Evolutionary conservation across 305 asterid genomes (phyloP), one percentile per base, ranked within the genome.

Genomic region (Fraxinus dipetala): DNA sequence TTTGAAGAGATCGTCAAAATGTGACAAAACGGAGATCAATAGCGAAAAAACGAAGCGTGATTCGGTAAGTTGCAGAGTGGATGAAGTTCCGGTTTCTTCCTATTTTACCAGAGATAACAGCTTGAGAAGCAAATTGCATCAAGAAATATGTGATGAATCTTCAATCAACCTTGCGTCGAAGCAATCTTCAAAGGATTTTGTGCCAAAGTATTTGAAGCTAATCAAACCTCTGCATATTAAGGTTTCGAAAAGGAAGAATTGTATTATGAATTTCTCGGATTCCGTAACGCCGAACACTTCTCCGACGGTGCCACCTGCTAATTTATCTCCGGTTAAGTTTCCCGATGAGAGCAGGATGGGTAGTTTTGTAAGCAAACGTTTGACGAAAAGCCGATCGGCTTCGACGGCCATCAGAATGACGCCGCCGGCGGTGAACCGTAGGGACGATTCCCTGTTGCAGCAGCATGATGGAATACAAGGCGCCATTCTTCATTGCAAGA

Each of bases 91-190:
- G 38, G 80, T 76, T 0, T 85, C 65, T 14, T 85, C 91, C 32
- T 67, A 70, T 79, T 80, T 88, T 56, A 69, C 90, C 1, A 81
- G 94, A 72, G 97, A 91, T 22, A 89, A 90, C 86, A 94, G 97
- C 80, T 84, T 94, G 90, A 89, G 95, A 80, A 93, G 92, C 87
- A 92, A 91, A 84, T 76, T 95, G 81, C 84, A 86, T 83, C 76
- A 73, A 28, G 98, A 91, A 5, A 86, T 80, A 22, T 28, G 75
- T 28, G 88, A 85, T 1, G 91, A 88, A 1, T 67, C 82, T 18
- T 77, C 91, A 0, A 43, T 78, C 10, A 82, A 78, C 73, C 81
- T 80, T 20, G 70, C 89, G 30, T 56, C 89, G 2, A 90, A 82
- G 84, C 87, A 89, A 36, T 72, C 89, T 36, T 69, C 11, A 1